A percentile compares a stretch with the other conserved stretches of the same genome.
Evolutionary conservation across 345 rosid species (phyloP).

Genomic region (Rhodamnia argentea): DNA sequence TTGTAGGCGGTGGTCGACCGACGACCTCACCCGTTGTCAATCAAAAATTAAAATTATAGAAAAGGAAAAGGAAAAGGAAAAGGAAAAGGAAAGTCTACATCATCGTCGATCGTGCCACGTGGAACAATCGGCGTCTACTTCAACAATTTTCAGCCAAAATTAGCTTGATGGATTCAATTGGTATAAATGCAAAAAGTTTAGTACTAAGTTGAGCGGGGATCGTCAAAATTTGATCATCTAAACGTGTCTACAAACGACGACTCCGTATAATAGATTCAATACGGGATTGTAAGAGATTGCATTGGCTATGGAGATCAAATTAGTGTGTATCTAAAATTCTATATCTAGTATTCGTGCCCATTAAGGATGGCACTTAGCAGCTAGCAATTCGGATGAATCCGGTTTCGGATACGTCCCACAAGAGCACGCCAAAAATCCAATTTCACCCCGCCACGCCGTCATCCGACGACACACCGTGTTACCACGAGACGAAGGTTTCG

Average conservation of each 20-base stretch:
- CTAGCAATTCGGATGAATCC: background rate
- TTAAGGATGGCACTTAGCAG: background rate
- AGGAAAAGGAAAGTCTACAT: too few relatives aligned
- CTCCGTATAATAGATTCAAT: background rate
- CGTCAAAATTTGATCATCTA: background rate
- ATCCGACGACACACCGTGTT: background rate
- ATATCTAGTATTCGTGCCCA: background rate
- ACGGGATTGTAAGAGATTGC: background rate
- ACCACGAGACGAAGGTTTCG: background rate
- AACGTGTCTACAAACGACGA: accelerated
- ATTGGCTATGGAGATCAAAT: background rate
- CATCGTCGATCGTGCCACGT: too few relatives aligned
- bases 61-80: too few relatives aligned
- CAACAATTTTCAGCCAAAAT: too few relatives aligned
- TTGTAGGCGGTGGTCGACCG: too few relatives aligned
- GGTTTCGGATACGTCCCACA: background rate
- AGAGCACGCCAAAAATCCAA: background rate
- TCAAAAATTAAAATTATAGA: too few relatives aligned
- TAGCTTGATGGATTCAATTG: too few relatives aligned
- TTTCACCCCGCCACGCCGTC: background rate
- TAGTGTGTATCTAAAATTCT: too few relatives aligned
- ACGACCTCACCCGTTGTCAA: too few relatives aligned
- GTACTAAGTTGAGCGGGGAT: background rate
- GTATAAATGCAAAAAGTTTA: too few relatives aligned
- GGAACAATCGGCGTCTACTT: too few relatives aligned